A percentile compares a stretch with the other conserved stretches of the same genome.
Evolutionary conservation across 805 yeast species (phyloP).

Genomic region (Hanseniaspora meyeri): DNA sequence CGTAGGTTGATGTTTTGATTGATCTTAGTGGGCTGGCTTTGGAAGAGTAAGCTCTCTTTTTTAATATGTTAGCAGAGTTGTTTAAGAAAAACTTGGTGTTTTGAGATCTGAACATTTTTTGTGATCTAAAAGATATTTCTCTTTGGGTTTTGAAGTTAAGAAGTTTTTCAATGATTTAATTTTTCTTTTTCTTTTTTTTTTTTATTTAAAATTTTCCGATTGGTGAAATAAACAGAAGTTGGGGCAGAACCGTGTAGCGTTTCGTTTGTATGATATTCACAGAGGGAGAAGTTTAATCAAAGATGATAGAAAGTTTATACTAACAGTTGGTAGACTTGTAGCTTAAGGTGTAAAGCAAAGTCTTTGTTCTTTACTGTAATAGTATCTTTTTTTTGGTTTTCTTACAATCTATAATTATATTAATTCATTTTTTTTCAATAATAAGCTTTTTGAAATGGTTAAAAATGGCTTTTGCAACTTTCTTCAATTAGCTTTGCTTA

Average conservation of each 20-base stretch:
- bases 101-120: neutral
- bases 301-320: too few species aligned
- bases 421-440: neutral
- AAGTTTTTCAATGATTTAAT: too few species aligned
- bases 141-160: neutral
- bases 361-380: too few species aligned
- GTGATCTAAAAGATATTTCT: too few species aligned
- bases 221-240: neutral
- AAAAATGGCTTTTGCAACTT: neutral
- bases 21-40: neutral
- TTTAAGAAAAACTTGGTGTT: neutral
- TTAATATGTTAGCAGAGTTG: neutral
- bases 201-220: neutral
- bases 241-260: neutral
- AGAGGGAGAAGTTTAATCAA: neutral
- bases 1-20: conserved; percentile 14
- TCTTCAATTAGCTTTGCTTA: neutral
- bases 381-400: neutral
- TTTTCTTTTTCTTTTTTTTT: neutral
- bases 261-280: too few species aligned
- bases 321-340: too few species aligned
- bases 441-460: neutral
- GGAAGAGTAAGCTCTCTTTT: neutral
- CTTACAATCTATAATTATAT: neutral
- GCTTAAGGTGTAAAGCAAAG: too few species aligned